Percentiles rank a stretch among this genome's conserved stretches.
Conservation (phyloP, 2,329 filamentous ascomycete genomes). For the Calonectria pseudoturangicola region DNA sequence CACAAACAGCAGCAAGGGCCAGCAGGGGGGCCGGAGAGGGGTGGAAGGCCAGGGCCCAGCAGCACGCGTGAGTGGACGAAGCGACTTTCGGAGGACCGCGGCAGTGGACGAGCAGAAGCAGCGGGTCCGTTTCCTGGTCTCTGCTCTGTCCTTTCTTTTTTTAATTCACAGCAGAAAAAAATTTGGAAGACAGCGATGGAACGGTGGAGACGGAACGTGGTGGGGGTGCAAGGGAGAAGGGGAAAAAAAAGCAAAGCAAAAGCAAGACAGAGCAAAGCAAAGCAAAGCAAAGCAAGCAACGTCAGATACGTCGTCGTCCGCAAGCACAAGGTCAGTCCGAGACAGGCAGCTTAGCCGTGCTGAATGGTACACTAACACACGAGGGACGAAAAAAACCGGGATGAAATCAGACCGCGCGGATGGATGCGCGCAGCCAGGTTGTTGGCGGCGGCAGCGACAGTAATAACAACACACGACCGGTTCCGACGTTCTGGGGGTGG, state of each 20-base stretch:
- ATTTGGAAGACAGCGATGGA: constrained; percentile 25
- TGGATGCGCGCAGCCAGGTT: background rate
- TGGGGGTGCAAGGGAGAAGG: background rate
- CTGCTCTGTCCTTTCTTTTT: constrained; percentile 10
- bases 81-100: constrained; percentile 24
- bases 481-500: constrained; percentile 18
- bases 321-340: constrained; percentile 16
- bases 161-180: constrained; percentile 17
- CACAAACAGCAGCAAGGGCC: constrained; percentile 52
- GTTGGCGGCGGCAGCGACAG: background rate
- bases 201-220: constrained; percentile 31
- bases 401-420: constrained; percentile 1
- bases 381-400: constrained; percentile 9
- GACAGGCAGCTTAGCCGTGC: constrained; percentile 13
- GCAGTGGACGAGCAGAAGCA: constrained; percentile 18
- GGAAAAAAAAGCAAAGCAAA: constrained; percentile 3
- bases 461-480: constrained; percentile 24
- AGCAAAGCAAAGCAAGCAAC: constrained; percentile 7
- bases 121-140: constrained; percentile 19
- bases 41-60: constrained; percentile 29
- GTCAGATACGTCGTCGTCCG: constrained; percentile 1
- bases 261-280: background rate
- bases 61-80: constrained; percentile 36
- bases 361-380: constrained; percentile 18
- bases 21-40: constrained; percentile 46